Evolutionary conservation across 1,139 yeast genomes (phyloP).

Genomic region (Yamadazyma songkhlaensis): DNA sequence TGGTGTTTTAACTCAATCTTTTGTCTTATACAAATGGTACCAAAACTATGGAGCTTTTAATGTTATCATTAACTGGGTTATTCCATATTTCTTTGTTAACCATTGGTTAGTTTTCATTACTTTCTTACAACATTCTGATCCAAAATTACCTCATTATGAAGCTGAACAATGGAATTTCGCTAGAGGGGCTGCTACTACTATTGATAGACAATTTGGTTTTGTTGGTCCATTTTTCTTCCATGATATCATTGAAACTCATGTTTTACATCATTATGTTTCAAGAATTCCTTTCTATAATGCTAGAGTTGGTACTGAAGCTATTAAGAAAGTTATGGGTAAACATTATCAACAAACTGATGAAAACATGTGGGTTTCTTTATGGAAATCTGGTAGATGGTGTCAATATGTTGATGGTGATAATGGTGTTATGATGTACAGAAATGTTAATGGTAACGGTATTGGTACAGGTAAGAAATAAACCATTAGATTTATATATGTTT

Average conservation of each 20-base stretch:
- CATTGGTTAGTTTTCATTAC: constrained; percentile 67
- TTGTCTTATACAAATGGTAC: constrained; percentile 48
- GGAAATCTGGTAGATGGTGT: constrained; percentile 56
- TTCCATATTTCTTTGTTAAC: constrained; percentile 58
- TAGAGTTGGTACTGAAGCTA: constrained; percentile 57
- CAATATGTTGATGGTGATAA: constrained; percentile 61
- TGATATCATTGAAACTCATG: constrained; percentile 64
- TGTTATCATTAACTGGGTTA: constrained; percentile 51
- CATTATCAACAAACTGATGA: constrained; percentile 53
- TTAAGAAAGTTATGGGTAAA: constrained; percentile 58
- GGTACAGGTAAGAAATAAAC: constrained; percentile 12
- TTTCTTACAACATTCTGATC: constrained; percentile 59
- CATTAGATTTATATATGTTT: neutral
- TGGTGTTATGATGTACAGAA: constrained; percentile 62
- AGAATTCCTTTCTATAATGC: constrained; percentile 64
- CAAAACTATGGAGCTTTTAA: constrained; percentile 13
- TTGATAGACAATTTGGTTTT: constrained; percentile 61
- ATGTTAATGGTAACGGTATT: constrained; percentile 47
- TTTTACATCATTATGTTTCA: constrained; percentile 59
- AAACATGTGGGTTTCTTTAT: constrained; percentile 56
- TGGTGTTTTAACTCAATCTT: constrained; percentile 43
- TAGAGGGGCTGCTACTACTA: constrained; percentile 66
- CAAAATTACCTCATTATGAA: constrained; percentile 57
- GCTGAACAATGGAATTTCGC: constrained; percentile 56
- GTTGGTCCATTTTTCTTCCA: constrained; percentile 58